Conservation (phyloP, 768 basidiomycete species). For the Chiua virens region DNA sequence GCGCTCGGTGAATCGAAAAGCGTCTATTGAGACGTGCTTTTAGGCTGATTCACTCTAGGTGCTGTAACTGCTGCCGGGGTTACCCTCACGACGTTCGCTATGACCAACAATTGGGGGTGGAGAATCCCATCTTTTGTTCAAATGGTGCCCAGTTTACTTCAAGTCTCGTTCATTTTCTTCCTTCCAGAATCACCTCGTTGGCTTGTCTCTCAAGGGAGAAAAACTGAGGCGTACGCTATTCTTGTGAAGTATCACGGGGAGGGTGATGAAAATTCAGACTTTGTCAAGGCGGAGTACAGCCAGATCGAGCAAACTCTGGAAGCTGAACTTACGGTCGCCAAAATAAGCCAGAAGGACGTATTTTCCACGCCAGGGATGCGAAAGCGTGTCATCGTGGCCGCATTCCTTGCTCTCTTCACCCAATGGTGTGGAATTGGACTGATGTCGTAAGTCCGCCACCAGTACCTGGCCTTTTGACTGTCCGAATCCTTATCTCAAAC, state of each 20-base stretch:
- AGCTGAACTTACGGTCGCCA: conserved; percentile 6
- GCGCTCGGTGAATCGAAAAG: conserved; percentile 9
- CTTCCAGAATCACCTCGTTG: conserved; percentile 67
- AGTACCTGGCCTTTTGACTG: rapidly evolving
- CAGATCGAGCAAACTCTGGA: conserved; percentile 58
- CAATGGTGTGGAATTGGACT: conserved; percentile 16
- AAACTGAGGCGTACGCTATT: conserved; percentile 45
- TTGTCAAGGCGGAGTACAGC: conserved; percentile 57
- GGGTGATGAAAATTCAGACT: conserved; percentile 48
- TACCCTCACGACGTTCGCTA: conserved; percentile 64
- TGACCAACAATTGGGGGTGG: conserved; percentile 63
- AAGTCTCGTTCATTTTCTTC: conserved; percentile 55
- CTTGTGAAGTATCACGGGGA: conserved; percentile 62
- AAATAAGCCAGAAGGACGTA: not conserved
- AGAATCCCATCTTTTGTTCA: conserved; percentile 66
- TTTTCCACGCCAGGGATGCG: conserved; percentile 16
- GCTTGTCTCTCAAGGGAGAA: conserved; percentile 58
- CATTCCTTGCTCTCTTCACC: conserved; percentile 14
- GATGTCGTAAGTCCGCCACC: not conserved
- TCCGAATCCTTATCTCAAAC: not conserved
- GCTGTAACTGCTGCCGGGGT: conserved; percentile 42
- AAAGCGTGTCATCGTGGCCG: conserved; percentile 11
- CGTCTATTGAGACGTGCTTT: too few species aligned
- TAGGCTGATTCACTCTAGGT: conserved; percentile 6
- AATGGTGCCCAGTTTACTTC: conserved; percentile 50